Evolutionary conservation across 257 asterid genomes (phyloP).

Genomic region (Nyctanthes arbortristis): DNA sequence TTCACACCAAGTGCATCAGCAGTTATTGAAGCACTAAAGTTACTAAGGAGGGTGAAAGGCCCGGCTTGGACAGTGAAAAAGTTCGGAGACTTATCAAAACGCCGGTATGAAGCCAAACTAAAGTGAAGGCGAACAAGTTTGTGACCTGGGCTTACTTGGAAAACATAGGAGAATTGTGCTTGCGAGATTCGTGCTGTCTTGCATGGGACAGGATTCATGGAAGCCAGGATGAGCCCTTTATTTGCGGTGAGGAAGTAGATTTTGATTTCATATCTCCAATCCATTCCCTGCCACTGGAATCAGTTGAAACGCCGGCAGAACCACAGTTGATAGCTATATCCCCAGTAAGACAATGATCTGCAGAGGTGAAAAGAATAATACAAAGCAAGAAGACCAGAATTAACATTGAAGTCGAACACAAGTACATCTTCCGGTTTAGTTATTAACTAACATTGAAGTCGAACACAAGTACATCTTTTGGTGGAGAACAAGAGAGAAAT

Average conservation of each 20-base stretch:
- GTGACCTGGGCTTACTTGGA: conserved; percentile 36
- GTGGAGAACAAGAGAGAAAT: too few relatives aligned
- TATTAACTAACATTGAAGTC: not conserved
- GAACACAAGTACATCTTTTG: too few relatives aligned
- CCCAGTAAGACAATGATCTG: conserved; percentile 12
- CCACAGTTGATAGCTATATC: too few relatives aligned
- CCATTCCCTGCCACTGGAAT: conserved; percentile 41
- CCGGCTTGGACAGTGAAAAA: conserved; percentile 23
- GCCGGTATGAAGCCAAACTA: conserved; percentile 13
- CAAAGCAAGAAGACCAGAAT: not conserved
- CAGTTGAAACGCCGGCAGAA: conserved; percentile 20
- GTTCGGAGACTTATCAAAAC: conserved; percentile 4
- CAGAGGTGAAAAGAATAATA: not conserved
- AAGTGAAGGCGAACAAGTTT: conserved; percentile 28
- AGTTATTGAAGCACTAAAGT: conserved; percentile 32
- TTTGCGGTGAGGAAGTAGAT: conserved; percentile 16
- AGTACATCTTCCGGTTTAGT: too few relatives aligned
- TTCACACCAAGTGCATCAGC: conserved; percentile 21
- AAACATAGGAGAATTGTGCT: conserved; percentile 22
- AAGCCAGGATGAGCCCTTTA: conserved; percentile 38
- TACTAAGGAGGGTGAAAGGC: conserved; percentile 24
- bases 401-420: not conserved
- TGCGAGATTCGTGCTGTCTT: conserved; percentile 23
- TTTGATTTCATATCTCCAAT: conserved; percentile 32
- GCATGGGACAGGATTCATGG: conserved; percentile 15